Base-by-base conservation (phyloP, 2,329 filamentous ascomycete species). In the Gliomastix tumulicola region DNA sequence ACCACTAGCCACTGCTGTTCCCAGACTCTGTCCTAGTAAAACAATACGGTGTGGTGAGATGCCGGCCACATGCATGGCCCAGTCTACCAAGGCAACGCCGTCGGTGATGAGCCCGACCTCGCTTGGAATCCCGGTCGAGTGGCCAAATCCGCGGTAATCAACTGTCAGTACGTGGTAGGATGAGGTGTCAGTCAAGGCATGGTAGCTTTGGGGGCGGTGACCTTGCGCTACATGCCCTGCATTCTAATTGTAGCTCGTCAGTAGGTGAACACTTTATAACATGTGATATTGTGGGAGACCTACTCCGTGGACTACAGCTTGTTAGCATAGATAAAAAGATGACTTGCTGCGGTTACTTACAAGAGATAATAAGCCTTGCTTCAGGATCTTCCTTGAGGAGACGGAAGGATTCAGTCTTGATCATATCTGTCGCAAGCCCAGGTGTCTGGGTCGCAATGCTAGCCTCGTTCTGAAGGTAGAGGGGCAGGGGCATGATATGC, bases 121-220 rank as follows among this genome's bases (percentile, higher is more conserved):
- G 0, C 80, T 82, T 1, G 90, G 90, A 5, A 61, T 64, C n/a
- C 90, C 88, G 1, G 81, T 86, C 8, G 85, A 92, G 27, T 76
- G 71, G 1, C 88, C 89, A 48, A 87, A 96, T 7, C 89, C 89
- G 15, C 89, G 83, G 60, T 96, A 96, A 65, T 95, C 88, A 49
- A 95, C 79, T 27, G 87, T 77, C n/a, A 96, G 68, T 31, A 95
- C 75, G 53, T 96, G 89, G 37, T 88, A 79, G 0, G 73, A 74
- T 3, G 83, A 84, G 4, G 81, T 78, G 36, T 83, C 76, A 5
- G 88, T 78, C 30, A 95, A 66, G 31, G 80, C 73, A 48, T 88
- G 86, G 56, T 94, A 94, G 39, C 79, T 84, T 21, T 79, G 71
- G 3, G 88, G 82, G 13, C 90, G 79, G 54, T 81, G 74, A 41